Conservation (phyloP, 176 grass and related monocot species). For the Carex pumila region DNA sequence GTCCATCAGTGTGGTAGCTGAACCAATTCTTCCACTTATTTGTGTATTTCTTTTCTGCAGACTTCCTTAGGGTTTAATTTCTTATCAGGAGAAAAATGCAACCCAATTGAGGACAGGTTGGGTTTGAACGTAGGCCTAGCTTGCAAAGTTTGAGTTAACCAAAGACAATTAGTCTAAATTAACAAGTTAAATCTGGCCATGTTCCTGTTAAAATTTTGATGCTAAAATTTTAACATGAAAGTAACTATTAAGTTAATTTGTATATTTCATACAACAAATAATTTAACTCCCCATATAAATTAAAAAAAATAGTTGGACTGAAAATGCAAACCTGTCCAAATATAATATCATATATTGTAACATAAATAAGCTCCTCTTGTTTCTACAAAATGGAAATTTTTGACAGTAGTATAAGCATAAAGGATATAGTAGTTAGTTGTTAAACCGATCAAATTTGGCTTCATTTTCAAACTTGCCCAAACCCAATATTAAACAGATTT, state of each 20-base stretch:
- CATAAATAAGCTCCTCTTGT: constrained; percentile 70
- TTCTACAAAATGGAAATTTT: constrained; percentile 31
- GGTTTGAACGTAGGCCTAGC: not conserved
- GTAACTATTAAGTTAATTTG: not conserved
- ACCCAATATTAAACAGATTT: constrained; percentile 4
- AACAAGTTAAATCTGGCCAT: not conserved
- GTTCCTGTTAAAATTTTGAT: not conserved
- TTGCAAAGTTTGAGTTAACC: not conserved
- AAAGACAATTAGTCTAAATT: not conserved
- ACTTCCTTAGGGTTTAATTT: not conserved
- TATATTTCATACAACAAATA: not conserved
- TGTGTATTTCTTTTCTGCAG: not conserved
- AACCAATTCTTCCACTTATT: not conserved
- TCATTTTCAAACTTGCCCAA: not conserved
- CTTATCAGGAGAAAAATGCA: not conserved
- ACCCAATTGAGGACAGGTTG: not conserved
- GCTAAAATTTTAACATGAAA: not conserved
- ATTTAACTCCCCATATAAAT: not conserved
- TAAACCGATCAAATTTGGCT: not conserved
- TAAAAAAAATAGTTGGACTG: not conserved
- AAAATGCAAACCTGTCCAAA: constrained; percentile 74
- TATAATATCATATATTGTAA: constrained; percentile 76
- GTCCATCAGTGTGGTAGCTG: not conserved
- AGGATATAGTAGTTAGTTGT: not conserved
- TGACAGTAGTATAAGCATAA: not conserved